Base-by-base conservation (phyloP, 805 yeast species). In the Wickerhamiella bombiphila region DNA sequence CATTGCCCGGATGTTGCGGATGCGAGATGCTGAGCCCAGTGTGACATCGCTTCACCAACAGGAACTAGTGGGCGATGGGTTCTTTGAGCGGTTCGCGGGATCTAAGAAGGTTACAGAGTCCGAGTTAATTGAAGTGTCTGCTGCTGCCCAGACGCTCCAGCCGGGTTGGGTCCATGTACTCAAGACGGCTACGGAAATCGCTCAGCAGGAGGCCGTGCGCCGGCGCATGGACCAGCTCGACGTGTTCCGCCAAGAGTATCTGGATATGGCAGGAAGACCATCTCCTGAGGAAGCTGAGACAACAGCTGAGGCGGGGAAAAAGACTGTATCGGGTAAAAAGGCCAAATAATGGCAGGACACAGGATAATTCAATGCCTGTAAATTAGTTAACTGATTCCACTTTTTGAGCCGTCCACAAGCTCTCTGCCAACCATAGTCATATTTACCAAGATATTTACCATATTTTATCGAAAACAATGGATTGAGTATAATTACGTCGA, bases 1-100 rank as follows among this genome's bases (percentile, higher is more conserved):
- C 8, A 65, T 91, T 40, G 74, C 93, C 58, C 70, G 94, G 52
- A 67, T 91, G 42, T 67, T 88, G 57, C 79, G 80, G 52, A 62
- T 85, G 55, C 78, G 80, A 55, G 96, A 88, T 54, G 66, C 70
- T 44, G 80, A 80, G 56, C 76, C 76, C 4, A 72, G 68, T 40
- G 70, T 83, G 51, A 72, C 69, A 36, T 65, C 70, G 38, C 64
- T 91, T 42, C 86, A 85, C 56, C 88, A 86, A 53, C 73, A 72
- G 38, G 97, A 97, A 0, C 74, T 85, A 14, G 76, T 91, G 44
- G 96, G 96, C 24, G 97, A 91, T 51, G 94, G 80, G 37, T 64
- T 81, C 25, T 79, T 72, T 68, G 78, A 80, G 56, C 76, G 91
- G 49, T 85, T 70, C 57, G 76, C 74, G 47, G 70, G 82, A 35